A percentile compares a stretch with the other conserved stretches of the same genome.
Evolutionary conservation across 306 rosid species (phyloP).

Genomic region (Ammopiptanthus mongolicus): DNA sequence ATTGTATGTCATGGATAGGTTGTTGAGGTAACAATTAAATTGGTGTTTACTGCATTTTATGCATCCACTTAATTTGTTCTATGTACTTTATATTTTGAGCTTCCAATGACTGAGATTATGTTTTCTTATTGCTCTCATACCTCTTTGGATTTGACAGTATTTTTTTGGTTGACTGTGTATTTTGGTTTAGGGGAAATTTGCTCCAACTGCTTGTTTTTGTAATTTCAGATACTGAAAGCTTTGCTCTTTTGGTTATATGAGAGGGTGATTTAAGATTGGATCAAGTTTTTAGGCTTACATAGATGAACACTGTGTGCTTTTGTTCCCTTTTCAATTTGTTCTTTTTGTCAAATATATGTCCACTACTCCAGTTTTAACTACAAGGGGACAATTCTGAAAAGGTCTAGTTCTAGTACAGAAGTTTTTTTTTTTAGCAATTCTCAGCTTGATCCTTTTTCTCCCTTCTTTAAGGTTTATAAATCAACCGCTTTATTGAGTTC

Average conservation of each 20-base stretch:
- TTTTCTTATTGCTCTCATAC: neutral
- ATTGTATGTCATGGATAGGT: neutral
- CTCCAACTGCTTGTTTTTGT: neutral
- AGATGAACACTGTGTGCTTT: neutral
- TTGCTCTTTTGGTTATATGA: neutral
- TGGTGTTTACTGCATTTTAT: neutral
- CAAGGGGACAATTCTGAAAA: neutral
- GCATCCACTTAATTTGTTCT: neutral
- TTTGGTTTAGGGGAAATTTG: neutral
- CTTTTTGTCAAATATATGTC: neutral
- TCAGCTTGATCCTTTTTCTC: neutral
- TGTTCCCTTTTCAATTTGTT: neutral
- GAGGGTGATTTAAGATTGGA: neutral
- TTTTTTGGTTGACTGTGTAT: neutral
- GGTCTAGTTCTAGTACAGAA: neutral
- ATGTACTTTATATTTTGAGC: neutral
- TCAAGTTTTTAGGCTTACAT: neutral
- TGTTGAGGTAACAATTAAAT: neutral
- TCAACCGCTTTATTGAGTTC: conserved; percentile 44
- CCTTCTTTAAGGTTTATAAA: conserved; percentile 57
- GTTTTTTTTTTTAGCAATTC: neutral
- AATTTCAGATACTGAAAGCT: neutral
- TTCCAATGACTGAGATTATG: neutral
- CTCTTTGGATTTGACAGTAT: neutral
- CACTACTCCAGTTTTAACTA: neutral